Evolutionary conservation across 1,284 basidiomycete genomes (phyloP), one percentile per base, ranked within the genome.

Genomic region (Pseudozyma pruni): DNA sequence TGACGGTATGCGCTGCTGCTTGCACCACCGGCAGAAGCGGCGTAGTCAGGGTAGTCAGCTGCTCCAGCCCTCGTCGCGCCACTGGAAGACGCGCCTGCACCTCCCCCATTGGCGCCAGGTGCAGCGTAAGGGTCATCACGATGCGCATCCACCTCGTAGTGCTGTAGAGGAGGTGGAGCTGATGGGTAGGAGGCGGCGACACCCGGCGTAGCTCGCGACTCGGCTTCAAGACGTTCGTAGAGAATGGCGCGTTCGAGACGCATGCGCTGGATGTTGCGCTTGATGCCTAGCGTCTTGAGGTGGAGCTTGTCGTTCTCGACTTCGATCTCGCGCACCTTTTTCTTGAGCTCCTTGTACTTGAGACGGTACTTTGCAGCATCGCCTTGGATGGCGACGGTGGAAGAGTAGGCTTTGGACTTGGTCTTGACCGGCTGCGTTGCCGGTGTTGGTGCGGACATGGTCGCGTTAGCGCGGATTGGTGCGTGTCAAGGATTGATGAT

Each of bases 291-390:
- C 38, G 93, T 88, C 83, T 91, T 90, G 85, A 90, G 88, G 75
- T 90, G 87, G 55, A 93, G 86, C 84, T 89, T 91, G 86, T 93
- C 92, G 83, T 93, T 93, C 83, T 93, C 91, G 90, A 86, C 84
- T 84, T 94, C 92, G 66, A 94, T 91, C 83, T 93, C 91, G 81
- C 89, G 89, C 52, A 94, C 90, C 85, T 93, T 94, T 81, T 88
- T 87, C 83, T 92, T 94, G 72, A 94, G 85, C 63, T 94, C 92
- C 83, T 89, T 91, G 85, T 93, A 94, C 84, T 94, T 94, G 78
- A 87, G 86, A 62, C 91, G 88, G 83, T 94, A 94, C 84, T 93
- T 93, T 79, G 87, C 87, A 80, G 93, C 92, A 82, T 94, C 92
- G 23, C 76, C 75, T 48, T 79, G 76, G 14, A 80, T 74, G 29